A percentile compares a stretch with the other conserved stretches of the same genome.
Conservation (phyloP, 1,139 yeast genomes). For the Candida sojae region DNA sequence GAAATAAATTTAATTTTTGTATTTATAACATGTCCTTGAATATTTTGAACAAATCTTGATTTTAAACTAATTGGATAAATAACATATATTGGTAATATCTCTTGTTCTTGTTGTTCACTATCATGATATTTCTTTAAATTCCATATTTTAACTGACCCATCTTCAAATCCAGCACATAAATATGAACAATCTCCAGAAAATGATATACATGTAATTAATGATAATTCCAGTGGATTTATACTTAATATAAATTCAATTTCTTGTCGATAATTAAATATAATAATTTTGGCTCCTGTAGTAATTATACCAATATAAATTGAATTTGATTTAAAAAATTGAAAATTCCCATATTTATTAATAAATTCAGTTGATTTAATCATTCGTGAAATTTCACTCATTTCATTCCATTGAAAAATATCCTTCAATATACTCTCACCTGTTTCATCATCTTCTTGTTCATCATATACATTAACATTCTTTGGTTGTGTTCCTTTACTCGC, state of each 20-base stretch:
- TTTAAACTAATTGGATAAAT: slow-evolving; percentile 31
- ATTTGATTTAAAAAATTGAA: slow-evolving; percentile 49
- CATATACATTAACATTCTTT: neutral
- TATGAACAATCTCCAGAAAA: slow-evolving; percentile 35
- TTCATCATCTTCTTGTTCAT: neutral
- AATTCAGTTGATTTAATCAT: slow-evolving; percentile 27
- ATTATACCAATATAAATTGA: slow-evolving; percentile 58
- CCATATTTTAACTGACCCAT: slow-evolving; percentile 35
- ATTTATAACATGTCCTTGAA: slow-evolving; percentile 55
- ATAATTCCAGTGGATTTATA: slow-evolving; percentile 7
- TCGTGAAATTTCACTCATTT: slow-evolving; percentile 21
- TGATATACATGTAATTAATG: slow-evolving; percentile 43
- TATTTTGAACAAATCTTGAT: slow-evolving; percentile 26
- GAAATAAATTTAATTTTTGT: slow-evolving; percentile 48
- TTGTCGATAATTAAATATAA: slow-evolving; percentile 69
- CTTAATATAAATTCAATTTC: slow-evolving; percentile 38
- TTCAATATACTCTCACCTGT: neutral
- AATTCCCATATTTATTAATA: slow-evolving; percentile 45
- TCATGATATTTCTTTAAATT: slow-evolving; percentile 17
- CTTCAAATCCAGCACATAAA: slow-evolving; percentile 35
- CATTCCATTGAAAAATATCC: slow-evolving; percentile 27
- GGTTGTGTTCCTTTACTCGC: neutral
- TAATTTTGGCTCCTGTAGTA: slow-evolving; percentile 57
- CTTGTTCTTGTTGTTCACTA: slow-evolving; percentile 4
- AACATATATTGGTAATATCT: slow-evolving; percentile 21